Base-by-base conservation (phyloP, 257 asterid genomes). In the Rhazya stricta region DNA sequence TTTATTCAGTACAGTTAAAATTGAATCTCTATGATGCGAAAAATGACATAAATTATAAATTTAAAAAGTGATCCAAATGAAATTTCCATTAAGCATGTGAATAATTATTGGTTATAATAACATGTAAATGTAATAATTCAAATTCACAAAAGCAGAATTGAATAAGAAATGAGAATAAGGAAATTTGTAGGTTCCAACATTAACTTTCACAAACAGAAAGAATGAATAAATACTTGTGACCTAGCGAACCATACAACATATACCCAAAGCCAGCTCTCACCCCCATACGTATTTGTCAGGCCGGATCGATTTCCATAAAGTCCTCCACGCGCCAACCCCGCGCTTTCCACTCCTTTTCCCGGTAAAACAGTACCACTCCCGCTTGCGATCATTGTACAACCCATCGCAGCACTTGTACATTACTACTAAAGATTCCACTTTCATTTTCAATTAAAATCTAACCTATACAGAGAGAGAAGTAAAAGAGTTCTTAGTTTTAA, bases 211-310 rank as follows among this genome's bases (percentile, higher is more conserved):
- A n/a, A 19, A 3, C 4, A 51, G 4, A 16, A 51, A 16, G 18
- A 18, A 51, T 19, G 8, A 30, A 36, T 1, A 65, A 30, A 29
- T 11, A 5, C 11, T 23, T 11, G 0, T 11, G 7, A 3, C 5
- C 32, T 27, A 9, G 27, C 25, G 6, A 43, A 16, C 16, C 50
- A 48, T 4, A 69, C 30, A 69, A 21, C 43, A 36, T 48, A 65
- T 18, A 50, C 32, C 63, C 48, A 73, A 65, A 56, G 67, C 78
- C 75, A 73, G 63, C 81, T 41, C 61, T 63, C 53, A 61, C 48
- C 72, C 60, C 46, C 42, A 57, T 73, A 67, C 45, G 75, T 67
- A 67, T 43, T 73, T 73, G 82, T 74, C 79, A 67, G 81, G 78
- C 21, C 43, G 45, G 32, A 36, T 57, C 71, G n/a, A 56, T 41